Evolutionary conservation across 805 yeast genomes (phyloP).

Genomic region (Kuraishia borneana): DNA sequence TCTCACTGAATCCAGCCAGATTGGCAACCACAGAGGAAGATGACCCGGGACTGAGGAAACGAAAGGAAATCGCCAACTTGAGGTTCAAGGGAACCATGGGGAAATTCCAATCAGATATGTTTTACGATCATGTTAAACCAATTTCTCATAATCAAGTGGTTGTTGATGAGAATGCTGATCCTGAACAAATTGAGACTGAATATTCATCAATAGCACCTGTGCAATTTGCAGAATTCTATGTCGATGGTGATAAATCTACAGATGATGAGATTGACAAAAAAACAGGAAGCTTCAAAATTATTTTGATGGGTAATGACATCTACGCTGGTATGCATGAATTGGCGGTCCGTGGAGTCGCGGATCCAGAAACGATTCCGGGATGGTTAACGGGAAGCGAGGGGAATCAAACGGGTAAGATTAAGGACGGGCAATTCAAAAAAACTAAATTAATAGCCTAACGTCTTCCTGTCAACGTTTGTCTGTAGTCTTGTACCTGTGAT

Average conservation of each 20-base stretch:
- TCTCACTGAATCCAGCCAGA: conserved; percentile 13
- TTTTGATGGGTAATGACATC: conserved; percentile 56
- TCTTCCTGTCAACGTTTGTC: conserved; percentile 11
- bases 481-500: conserved; percentile 5
- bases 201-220: conserved; percentile 50
- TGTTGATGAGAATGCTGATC: conserved; percentile 6
- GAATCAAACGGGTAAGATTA: conserved; percentile 31
- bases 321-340: conserved; percentile 73
- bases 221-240: conserved; percentile 33
- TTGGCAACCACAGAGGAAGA: conserved; percentile 8
- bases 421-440: conserved; percentile 22
- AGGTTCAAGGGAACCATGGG: conserved; percentile 49
- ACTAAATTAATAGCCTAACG: neutral
- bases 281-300: conserved; percentile 13
- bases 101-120: conserved; percentile 21
- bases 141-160: conserved; percentile 7
- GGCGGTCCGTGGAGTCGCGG: conserved; percentile 33
- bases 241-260: conserved; percentile 22
- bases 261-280: neutral
- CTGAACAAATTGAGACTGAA: conserved; percentile 15
- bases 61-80: conserved; percentile 35
- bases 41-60: conserved; percentile 9
- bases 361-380: conserved; percentile 51
- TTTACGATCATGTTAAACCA: conserved; percentile 26
- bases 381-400: conserved; percentile 79